phyloP scores from a whole-genome alignment of 805 yeast species.

The Suhomyces tanzawaensis region DNA sequence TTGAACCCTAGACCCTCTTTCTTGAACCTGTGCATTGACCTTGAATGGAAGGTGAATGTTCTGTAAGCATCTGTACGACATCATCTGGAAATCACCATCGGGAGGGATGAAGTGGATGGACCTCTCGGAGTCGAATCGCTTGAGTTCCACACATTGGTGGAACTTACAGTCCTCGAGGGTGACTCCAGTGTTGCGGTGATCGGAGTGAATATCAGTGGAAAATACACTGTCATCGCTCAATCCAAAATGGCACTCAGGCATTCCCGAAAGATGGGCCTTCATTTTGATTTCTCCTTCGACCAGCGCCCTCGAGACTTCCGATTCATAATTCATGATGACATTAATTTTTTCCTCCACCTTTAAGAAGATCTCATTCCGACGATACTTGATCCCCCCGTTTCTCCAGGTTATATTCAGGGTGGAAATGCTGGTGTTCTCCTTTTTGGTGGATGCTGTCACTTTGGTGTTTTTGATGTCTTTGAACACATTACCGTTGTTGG shows the following conservation, averaged over 20 bases:
- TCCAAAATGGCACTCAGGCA: constrained; percentile 82
- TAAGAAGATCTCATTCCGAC: constrained; percentile 76
- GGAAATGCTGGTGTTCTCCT: neutral
- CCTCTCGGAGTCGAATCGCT: constrained; percentile 62
- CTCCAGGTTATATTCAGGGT: constrained; percentile 60
- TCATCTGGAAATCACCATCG: constrained; percentile 80
- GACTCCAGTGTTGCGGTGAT: constrained; percentile 38
- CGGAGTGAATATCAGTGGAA: constrained; percentile 5
- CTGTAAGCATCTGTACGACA: constrained; percentile 55
- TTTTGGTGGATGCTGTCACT: neutral
- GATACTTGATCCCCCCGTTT: constrained; percentile 63
- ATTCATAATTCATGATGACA: constrained; percentile 63
- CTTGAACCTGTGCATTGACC: constrained; percentile 54
- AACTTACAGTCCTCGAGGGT: constrained; percentile 74
- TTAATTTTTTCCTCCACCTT: constrained; percentile 75
- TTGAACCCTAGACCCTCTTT: constrained; percentile 46
- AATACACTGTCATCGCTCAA: constrained; percentile 51
- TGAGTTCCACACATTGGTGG: constrained; percentile 81
- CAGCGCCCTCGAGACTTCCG: constrained; percentile 62
- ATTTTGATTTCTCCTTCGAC: constrained; percentile 75
- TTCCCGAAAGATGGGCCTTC: constrained; percentile 72
- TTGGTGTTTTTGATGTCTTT: constrained; percentile 12
- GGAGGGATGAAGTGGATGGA: constrained; percentile 78
- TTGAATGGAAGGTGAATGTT: constrained; percentile 70
- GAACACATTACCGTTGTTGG: constrained; percentile 19